Base-by-base conservation (phyloP, 257 asterid genomes). In the Gardenia jasminoides region DNA sequence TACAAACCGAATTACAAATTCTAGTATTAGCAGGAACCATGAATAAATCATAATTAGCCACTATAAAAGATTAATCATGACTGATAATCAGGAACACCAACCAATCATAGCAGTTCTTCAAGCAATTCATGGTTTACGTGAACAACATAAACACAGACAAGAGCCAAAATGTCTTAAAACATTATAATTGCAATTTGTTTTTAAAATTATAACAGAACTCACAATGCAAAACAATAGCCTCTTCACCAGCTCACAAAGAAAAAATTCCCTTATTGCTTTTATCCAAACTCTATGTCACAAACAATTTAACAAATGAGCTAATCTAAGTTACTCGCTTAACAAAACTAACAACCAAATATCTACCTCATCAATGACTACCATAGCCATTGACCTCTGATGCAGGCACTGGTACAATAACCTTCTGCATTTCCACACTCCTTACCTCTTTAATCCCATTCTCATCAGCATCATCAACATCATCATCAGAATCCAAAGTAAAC, bases 401-500 rank as follows among this genome's bases (percentile, higher is more conserved):
- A 11, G 91, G 86, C 69, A 80, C 79, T 17, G 75, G 69, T 47
- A 70, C 80, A 61, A 74, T 73, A 41, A 85, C 83, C 87, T 85
- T 89, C 81, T 87, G 95, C 94, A 92, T 85, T 84, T 91, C 96
- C 76, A 87, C 87, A 31, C 71, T 85, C 80, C 80, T 68, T 83
- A 31, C 90, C 74, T 89, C 93, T 80, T 82, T 86, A 82, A 87
- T 87, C 86, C 79, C 89, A 80, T 84, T 82, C 64, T 74, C 87
- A 33, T 80, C 80, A 76, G 62, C 62, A 56, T 76, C 90, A 33
- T 86, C 93, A 17, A 77, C 17, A 30, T 89, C 97, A 13, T 92
- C 97, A 58, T 91, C 97, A 2, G 89, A 84, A 22, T 91, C 96
- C 89, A 95, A 89, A 48, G 94, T 91, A 84, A 95, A 95, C 78